Base-by-base conservation (phyloP, 148 eudicot genomes). In the Chenopodium suecicum region DNA sequence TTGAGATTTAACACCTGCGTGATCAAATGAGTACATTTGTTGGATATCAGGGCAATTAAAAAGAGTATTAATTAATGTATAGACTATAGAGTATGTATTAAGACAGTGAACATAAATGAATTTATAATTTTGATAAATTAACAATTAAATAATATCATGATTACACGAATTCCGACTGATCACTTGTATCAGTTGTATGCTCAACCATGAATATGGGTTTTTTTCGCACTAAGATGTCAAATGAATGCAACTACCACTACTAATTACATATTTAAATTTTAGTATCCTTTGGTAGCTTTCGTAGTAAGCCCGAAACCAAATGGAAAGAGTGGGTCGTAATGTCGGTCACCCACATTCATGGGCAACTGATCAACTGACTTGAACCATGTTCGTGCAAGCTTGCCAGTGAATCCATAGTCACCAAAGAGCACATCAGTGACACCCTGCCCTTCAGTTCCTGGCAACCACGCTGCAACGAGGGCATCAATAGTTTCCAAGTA, bases 401-500 rank as follows among this genome's bases (percentile, higher is more conserved):
- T 87, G 13, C 90, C 66, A 78, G 85, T 83, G 46, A 83, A 83
- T 44, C 82, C 85, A 75, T 79, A 79, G 34, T 83, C 82, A 11
- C 85, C 88, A 31, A 89, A 88, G 4, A 87, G 74, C 22, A 82
- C 41, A 73, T 89, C 91, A 7, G 88, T 70, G 17, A 89, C 84
- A 64, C 90, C 90, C 54, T 87, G 86, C 0, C 90, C 90, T 82
- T 89, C 90, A 7, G 44, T 75, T 9, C 91, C 91, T 0, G 90
- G 90, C 0, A 89, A 80, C 91, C 90, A 89, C 7, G 88, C 91
- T 52, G 91, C 90, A 2, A 89, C 91, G 7, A 90, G 81, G 31
- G 90, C 91, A 9, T 87, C 86, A 3, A 87, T 79, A 9, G 52
- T 29, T 13, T 80, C 32, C 25, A 89, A 23, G 41, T 87, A 82